Base-by-base conservation (phyloP, 805 yeast genomes). In the Wickerhamomyces strasburgensis region DNA sequence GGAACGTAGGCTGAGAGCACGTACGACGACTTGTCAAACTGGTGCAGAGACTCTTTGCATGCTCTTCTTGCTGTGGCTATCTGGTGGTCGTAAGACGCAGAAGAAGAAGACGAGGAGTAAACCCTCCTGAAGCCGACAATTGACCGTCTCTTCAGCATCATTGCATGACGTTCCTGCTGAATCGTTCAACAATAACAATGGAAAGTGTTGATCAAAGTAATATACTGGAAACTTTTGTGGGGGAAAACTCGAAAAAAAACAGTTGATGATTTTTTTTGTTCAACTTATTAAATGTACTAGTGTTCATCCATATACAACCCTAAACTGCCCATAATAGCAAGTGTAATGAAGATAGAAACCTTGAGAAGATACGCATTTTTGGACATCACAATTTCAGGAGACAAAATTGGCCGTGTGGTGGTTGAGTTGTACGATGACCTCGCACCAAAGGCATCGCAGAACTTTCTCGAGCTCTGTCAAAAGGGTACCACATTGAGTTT, bases 1-100 rank as follows among this genome's bases (percentile, higher is more conserved):
- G 94, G 94, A 19, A 83, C 64, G 51, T 84, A 82, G 33, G 82
- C 81, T 2, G 83, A 73, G 17, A 85, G 60, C 14, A 85, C 57
- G 39, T 72, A 72, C 2, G 89, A 74, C 8, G 86, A 79, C 14
- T 80, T 60, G 57, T 84, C 93, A 39, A 56, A 64, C 19, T 56
- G 40, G 2, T 35, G 38, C 16, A 44, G 34, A 6, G 37, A 16
- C 6, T 31, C 33, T 6, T 17, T 5, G 17, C 44, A 40, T 9
- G 43, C n/a, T 6, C 18, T 14, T 4, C 47, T 36, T 6, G 47
- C 47, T 10, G 33, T 10, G 16, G 31, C 21, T 6, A 44, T 14
- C 19, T 43, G 47, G 10, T 27, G 23, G 6, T 29, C 18, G 21
- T 38, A 36, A 2, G 46, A 35, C 7, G 38, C 17, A 10, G 23